Percentiles rank a stretch among this genome's conserved stretches.
These are phyloP conservation scores for Colletotrichum abscissum DNA, from an alignment of 2,329 filamentous ascomycete species.

Conservation along the genomic window DNA sequence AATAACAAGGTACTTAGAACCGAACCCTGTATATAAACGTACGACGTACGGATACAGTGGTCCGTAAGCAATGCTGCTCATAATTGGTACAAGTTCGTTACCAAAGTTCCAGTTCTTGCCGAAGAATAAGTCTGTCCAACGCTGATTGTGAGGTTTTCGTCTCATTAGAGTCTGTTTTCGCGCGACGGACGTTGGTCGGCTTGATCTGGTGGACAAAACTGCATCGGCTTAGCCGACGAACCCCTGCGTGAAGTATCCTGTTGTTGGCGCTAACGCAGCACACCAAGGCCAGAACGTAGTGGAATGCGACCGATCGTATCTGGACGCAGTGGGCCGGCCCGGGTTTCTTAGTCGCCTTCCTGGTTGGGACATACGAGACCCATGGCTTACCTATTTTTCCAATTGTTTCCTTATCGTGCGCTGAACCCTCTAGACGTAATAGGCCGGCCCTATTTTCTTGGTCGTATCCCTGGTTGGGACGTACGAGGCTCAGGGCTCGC, in stretches of 20 bases:
- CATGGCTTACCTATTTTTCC: no score
- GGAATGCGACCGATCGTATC: not conserved
- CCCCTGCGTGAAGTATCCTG: not conserved
- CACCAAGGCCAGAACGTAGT: not conserved
- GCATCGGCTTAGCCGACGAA: not conserved
- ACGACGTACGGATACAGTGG: no score
- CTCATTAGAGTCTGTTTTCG: not conserved
- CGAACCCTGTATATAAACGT: not conserved
- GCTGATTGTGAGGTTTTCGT: not conserved
- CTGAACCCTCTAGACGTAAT: no score
- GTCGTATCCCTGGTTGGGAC: no score
- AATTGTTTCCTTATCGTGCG: no score
- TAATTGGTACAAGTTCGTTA: no score
- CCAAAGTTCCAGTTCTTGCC: not conserved
- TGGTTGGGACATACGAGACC: not conserved
- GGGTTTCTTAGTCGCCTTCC: not conserved
- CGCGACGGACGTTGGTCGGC: not conserved
- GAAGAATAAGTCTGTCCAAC: not conserved
- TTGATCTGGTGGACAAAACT: no score
- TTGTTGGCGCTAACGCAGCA: not conserved
- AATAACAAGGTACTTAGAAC: no score
- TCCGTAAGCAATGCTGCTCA: no score
- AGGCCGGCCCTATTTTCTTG: no score
- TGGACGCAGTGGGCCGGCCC: not conserved
- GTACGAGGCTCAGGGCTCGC: not conserved